Conservation (phyloP, 208 protist species). For the Phytomonas sp. region DNA sequence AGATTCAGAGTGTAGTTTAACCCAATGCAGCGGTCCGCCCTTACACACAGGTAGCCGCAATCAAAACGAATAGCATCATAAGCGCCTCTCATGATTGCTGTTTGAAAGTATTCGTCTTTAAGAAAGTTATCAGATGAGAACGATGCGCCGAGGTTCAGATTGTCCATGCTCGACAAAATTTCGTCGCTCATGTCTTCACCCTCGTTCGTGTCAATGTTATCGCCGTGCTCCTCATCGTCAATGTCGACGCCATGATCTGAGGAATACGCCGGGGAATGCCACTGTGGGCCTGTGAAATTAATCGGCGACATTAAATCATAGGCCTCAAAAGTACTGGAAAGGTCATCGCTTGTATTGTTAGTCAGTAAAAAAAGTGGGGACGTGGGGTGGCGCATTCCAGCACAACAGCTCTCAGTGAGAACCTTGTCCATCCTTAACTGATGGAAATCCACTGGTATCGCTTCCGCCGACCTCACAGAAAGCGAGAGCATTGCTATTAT, state of each 20-base stretch:
- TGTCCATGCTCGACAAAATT: slow-evolving; percentile 14
- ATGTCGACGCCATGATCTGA: slow-evolving; percentile 4
- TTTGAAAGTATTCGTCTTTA: neutral
- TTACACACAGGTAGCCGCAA: slow-evolving; percentile 52
- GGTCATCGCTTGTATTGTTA: neutral
- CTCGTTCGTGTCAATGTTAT: slow-evolving; percentile 5
- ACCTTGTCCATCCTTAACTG: slow-evolving; percentile 18
- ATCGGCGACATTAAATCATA: slow-evolving; percentile 4
- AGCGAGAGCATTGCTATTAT: slow-evolving; percentile 15
- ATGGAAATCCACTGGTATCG: neutral
- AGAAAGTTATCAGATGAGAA: neutral
- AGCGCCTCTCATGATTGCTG: neutral
- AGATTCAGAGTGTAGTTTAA: slow-evolving; percentile 72
- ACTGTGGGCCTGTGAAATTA: neutral
- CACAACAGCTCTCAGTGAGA: slow-evolving; percentile 15
- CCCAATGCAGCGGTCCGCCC: slow-evolving; percentile 22
- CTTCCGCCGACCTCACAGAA: slow-evolving; percentile 10
- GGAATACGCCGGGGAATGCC: neutral
- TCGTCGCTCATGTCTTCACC: slow-evolving; percentile 19
- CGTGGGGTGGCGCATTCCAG: neutral
- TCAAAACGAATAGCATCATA: slow-evolving; percentile 65
- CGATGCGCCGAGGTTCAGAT: slow-evolving; percentile 4
- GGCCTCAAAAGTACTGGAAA: neutral
- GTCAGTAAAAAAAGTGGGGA: neutral
- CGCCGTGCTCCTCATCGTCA: slow-evolving; percentile 4